A percentile compares a stretch with the other conserved stretches of the same genome.
Conservation (phyloP, 352 stramenopile species). For the Phytopythium aichiense region DNA sequence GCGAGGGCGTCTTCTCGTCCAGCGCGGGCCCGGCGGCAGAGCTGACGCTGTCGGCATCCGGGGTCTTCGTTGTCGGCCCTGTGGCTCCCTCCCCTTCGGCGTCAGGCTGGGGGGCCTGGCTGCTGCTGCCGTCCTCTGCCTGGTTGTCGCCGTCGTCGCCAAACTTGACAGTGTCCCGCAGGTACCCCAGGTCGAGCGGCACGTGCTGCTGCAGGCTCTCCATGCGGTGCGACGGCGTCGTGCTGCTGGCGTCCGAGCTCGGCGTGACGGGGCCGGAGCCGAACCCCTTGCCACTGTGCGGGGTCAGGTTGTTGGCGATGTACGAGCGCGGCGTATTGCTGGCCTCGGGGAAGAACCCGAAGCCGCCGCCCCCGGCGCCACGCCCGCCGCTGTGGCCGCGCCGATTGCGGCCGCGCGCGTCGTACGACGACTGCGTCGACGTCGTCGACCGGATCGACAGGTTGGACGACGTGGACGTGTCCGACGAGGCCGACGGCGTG, state of each 20-base stretch:
- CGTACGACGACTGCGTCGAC: conserved; percentile 53
- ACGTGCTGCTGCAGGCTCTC: conserved; percentile 65
- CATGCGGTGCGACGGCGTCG: conserved; percentile 41
- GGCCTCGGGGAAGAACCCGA: conserved; percentile 43
- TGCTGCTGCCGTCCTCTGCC: background rate
- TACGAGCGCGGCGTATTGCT: conserved; percentile 69
- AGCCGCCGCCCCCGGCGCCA: conserved; percentile 13
- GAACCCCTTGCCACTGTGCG: conserved; percentile 25
- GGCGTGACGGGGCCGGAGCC: conserved; percentile 31
- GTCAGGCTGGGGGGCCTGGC: background rate
- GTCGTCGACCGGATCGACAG: conserved; percentile 74
- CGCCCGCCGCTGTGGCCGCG: conserved; percentile 13
- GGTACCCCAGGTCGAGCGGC: conserved; percentile 63
- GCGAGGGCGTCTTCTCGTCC: background rate
- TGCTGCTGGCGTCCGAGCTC: conserved; percentile 38
- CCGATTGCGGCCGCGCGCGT: conserved; percentile 23
- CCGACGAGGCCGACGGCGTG: conserved; percentile 75
- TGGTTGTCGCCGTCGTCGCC: conserved; percentile 2
- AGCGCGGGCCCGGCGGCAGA: background rate
- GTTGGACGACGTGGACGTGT: conserved; percentile 69
- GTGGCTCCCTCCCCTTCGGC: background rate
- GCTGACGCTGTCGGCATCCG: background rate
- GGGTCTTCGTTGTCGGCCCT: background rate
- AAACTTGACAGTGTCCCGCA: conserved; percentile 33
- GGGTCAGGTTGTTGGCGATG: conserved; percentile 69